Evolutionary conservation across 1,139 yeast genomes (phyloP), one percentile per base, ranked within the genome.

Genomic region (Suhomyces kunorum): DNA sequence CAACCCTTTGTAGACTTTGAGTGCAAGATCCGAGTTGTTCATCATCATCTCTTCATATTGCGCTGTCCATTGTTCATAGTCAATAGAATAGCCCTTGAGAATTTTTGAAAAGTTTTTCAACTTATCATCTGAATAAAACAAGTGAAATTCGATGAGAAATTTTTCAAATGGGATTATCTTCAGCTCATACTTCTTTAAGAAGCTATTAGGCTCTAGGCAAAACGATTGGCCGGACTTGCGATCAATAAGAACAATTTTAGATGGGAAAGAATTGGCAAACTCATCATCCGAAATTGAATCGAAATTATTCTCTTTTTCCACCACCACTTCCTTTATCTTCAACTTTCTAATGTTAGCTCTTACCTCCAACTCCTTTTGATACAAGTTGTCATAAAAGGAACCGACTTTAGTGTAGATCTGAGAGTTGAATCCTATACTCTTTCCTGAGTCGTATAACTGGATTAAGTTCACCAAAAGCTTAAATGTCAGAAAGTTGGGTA

Each of bases 241-340:
- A 38, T 71, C 68, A 3, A 58, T 60, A 3, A 80, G 34, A 0
- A 73, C 63, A 6, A 83, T 56, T 44, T 74, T 74, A 0, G 85
- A 74, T 1, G 87, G 85, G 37, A 71, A 80, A 1, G 76, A 61
- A 33, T 68, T 68, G 8, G 53, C 53, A 35, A 81, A 59, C 28
- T 74, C 72, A 29, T 74, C 75, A 56, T 83, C 88, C 1, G 84
- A 66, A 8, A 78, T 61, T 35, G 55, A 60, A 42, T 76, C 80
- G 1, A 48, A 34, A 5, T 59, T 67, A 7, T 39, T 40, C 8
- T 49, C 40, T 31, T 24, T 37, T 32, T 68, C 74, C 2, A 69
- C 42, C 2, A 53, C 40, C 3, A 61, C 42, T 38, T 71, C 78
- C 39, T 64, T 65, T 3, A 70, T 34, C 25, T 64, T 63, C 4